These are phyloP conservation scores for Lactifluus hygrophoroides DNA, from an alignment of 768 basidiomycete genomes.

Conservation along the genomic window DNA sequence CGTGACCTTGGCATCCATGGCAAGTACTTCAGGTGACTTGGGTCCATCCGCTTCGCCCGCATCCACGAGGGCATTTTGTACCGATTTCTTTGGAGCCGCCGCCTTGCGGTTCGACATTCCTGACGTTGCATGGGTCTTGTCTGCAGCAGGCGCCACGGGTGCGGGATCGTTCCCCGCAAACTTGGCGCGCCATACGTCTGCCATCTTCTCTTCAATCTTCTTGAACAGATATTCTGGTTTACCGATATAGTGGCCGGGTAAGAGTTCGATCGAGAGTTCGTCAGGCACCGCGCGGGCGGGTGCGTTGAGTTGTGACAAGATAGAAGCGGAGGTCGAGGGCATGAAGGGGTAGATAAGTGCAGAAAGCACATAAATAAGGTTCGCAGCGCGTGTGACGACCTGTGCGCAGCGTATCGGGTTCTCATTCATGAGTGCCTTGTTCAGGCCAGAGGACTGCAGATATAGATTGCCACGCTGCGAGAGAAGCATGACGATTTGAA, in stretches of 20 bases:
- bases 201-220: constrained; percentile 87
- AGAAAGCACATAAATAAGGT: constrained; percentile 86
- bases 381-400: constrained; percentile 83
- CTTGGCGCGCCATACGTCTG: constrained; percentile 67
- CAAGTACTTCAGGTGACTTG: constrained; percentile 64
- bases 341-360: constrained; percentile 91
- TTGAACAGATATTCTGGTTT: constrained; percentile 87
- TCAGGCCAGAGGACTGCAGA: constrained; percentile 86
- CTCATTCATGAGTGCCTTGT: constrained; percentile 78
- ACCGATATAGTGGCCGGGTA: constrained; percentile 79
- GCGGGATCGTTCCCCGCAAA: constrained; percentile 61
- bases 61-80: constrained; percentile 35
- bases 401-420: constrained; percentile 82
- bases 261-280: constrained; percentile 68
- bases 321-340: constrained; percentile 78
- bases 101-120: constrained; percentile 49
- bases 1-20: constrained; percentile 64
- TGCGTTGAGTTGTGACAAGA: constrained; percentile 82
- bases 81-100: constrained; percentile 35
- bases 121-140: constrained; percentile 36
- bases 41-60: constrained; percentile 38
- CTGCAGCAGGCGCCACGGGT: constrained; percentile 29
- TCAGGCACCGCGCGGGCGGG: constrained; percentile 74
- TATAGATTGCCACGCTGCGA: constrained; percentile 88
- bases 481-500: constrained; percentile 83